A percentile compares a stretch with the other conserved stretches of the same genome.
Evolutionary conservation across 2,329 filamentous ascomycete genomes (phyloP).

Genomic region (Lecanicillium sp.): DNA sequence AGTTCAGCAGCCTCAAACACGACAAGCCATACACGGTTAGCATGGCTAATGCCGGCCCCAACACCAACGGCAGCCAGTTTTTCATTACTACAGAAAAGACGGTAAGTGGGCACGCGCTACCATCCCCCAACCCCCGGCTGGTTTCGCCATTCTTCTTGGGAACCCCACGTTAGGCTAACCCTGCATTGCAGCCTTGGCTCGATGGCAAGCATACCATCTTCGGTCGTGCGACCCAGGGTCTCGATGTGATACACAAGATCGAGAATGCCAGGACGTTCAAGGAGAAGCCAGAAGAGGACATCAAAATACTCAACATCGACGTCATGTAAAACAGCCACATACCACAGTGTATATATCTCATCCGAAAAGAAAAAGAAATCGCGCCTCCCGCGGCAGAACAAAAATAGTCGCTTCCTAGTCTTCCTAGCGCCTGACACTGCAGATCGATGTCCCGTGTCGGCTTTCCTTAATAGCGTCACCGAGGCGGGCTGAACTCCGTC

Average conservation of each 20-base stretch:
- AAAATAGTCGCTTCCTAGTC: background rate
- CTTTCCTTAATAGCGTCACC: too few species aligned
- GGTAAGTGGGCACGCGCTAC: constrained; percentile 37
- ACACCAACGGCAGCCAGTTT: constrained; percentile 94
- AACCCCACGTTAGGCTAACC: constrained; percentile 11
- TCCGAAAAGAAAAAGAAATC: too few species aligned
- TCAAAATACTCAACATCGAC: constrained; percentile 91
- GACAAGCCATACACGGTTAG: constrained; percentile 94
- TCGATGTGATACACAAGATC: constrained; percentile 94
- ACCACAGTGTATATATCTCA: background rate
- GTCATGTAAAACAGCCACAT: constrained; percentile 32
- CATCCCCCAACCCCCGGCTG: background rate
- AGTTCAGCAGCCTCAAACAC: constrained; percentile 84
- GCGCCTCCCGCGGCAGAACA: too few species aligned
- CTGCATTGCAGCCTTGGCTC: constrained; percentile 62
- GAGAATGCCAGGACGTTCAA: constrained; percentile 80
- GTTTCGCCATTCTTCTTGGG: constrained; percentile 3
- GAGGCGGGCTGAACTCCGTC: too few species aligned
- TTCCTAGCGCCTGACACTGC: background rate
- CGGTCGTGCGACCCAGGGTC: constrained; percentile 77
- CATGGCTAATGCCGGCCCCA: constrained; percentile 95
- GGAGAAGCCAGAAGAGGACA: constrained; percentile 94
- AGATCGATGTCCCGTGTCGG: too few species aligned
- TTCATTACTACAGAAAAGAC: constrained; percentile 98
- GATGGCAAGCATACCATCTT: constrained; percentile 97